Base-by-base conservation (phyloP, 1,139 yeast genomes). In the Casaregolazyma suthepensis region DNA sequence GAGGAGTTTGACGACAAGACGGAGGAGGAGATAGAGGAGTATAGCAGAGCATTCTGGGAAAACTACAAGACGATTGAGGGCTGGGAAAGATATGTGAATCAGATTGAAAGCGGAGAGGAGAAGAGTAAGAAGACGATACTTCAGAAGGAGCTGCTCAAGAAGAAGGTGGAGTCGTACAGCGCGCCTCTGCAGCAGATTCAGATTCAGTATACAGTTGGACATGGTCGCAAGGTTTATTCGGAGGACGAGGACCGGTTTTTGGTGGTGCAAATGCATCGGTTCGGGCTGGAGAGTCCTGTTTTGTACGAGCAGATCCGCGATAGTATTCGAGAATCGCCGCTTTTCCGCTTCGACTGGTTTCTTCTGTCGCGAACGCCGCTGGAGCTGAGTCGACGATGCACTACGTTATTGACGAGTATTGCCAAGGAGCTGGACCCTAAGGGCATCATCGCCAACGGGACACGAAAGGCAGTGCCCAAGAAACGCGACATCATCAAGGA, bases 301-400 rank as follows among this genome's bases (percentile, higher is more conserved):
- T 74, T 93, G 46, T 83, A 80, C 61, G 96, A 91, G 59, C 78
- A 77, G 60, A 81, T 93, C 49, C 87, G 88, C 58, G 87, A 85
- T 56, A 94, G 88, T 51, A 85, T 91, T 22, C 71, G 80, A 55
- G 74, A 75, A 7, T 83, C 91, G 55, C 93, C 88, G 48, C 69
- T 87, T 52, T 93, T 93, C 73, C 78, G 80, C 51, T 93, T 89
- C 67, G 96, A 93, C 64, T 93, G 96, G 94, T 93, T 83, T 67
- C 80, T 93, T 66, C 75, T 80, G 58, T 87, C 96, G 0, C 77
- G 99, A 61, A 85, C 96, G 0, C 82, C 96, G 0, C 85, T 83
- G 58, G 99, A 93, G 64, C 66, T 93, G 46, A 82, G 89, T 7
- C 79, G 97, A 67, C 79, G 99, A 62, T 82, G 90, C 45, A 83